Evolutionary conservation across 495 filamentous ascomycete genomes (phyloP).

Genomic region (Talaromyces thailandensis): DNA sequence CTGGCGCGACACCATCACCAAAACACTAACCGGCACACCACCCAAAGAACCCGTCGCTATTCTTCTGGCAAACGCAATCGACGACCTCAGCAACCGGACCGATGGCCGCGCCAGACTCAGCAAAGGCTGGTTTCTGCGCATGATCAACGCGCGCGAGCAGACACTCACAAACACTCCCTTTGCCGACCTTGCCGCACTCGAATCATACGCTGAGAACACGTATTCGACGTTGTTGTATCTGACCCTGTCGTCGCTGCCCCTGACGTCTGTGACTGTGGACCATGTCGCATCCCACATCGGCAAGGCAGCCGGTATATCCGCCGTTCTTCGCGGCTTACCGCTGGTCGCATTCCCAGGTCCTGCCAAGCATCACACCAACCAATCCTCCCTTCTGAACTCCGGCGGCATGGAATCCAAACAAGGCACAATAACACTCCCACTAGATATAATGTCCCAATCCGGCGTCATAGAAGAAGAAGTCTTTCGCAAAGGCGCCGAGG

Average conservation of each 20-base stretch:
- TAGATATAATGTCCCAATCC: slow-evolving; percentile 80
- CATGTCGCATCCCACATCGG: slow-evolving; percentile 91
- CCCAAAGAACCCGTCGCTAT: slow-evolving; percentile 89
- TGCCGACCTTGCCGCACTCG: slow-evolving; percentile 59
- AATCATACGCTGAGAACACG: slow-evolving; percentile 86
- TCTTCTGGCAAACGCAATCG: slow-evolving; percentile 62
- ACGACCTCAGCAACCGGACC: slow-evolving; percentile 46
- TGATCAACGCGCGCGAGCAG: slow-evolving; percentile 73
- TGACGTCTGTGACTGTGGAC: slow-evolving; percentile 75
- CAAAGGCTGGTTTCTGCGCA: slow-evolving; percentile 70
- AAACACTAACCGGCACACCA: slow-evolving; percentile 60
- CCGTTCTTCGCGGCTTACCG: slow-evolving; percentile 74
- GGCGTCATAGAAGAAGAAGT: slow-evolving; percentile 83
- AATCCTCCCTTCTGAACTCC: slow-evolving; percentile 16
- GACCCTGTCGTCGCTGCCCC: slow-evolving; percentile 64
- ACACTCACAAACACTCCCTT: slow-evolving; percentile 80
- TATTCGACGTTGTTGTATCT: slow-evolving; percentile 92
- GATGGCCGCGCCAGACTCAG: slow-evolving; percentile 50
- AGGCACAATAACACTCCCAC: slow-evolving; percentile 66
- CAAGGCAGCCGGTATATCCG: slow-evolving; percentile 82
- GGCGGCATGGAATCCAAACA: slow-evolving; percentile 36
- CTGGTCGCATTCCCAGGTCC: slow-evolving; percentile 70
- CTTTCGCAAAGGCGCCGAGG: slow-evolving; percentile 65
- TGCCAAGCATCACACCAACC: slow-evolving; percentile 43
- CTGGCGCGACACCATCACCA: slow-evolving; percentile 79